Conservation (phyloP, 116 monocot genomes). For the Papilionanthe hybrid region DNA sequence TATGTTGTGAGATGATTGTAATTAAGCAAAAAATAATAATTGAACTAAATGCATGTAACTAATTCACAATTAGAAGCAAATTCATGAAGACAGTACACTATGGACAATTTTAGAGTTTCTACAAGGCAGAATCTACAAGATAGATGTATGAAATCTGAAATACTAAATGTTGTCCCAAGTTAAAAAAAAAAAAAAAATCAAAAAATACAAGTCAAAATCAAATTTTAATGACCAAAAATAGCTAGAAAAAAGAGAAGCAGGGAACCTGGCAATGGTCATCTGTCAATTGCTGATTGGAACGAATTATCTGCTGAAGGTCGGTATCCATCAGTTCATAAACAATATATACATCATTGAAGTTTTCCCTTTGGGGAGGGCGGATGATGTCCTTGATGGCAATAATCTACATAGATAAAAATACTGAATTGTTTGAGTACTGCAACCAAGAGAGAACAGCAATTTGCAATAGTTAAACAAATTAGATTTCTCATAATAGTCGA, state of each 20-base stretch:
- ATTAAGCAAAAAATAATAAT: background rate
- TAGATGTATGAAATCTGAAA: background rate
- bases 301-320: slow-evolving; percentile 55
- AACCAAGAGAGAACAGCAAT: background rate
- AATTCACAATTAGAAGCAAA: background rate
- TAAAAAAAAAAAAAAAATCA: background rate
- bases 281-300: slow-evolving; percentile 39
- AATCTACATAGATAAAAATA: slow-evolving; percentile 22
- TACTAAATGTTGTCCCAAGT: background rate
- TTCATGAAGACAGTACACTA: background rate
- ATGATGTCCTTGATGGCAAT: slow-evolving; percentile 61
- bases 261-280: slow-evolving; percentile 58
- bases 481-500: background rate
- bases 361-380: slow-evolving; percentile 51
- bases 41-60: background rate
- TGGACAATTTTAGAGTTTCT: background rate
- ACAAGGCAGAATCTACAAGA: background rate
- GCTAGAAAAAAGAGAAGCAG: background rate
- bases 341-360: slow-evolving; percentile 58
- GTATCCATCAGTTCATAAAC: slow-evolving; percentile 65
- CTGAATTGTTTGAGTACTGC: background rate
- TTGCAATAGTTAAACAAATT: background rate
- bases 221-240: background rate
- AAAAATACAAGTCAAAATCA: background rate
- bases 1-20: background rate